Conservation (phyloP, 768 basidiomycete genomes). For the Cystofilobasidium bisporidii region DNA sequence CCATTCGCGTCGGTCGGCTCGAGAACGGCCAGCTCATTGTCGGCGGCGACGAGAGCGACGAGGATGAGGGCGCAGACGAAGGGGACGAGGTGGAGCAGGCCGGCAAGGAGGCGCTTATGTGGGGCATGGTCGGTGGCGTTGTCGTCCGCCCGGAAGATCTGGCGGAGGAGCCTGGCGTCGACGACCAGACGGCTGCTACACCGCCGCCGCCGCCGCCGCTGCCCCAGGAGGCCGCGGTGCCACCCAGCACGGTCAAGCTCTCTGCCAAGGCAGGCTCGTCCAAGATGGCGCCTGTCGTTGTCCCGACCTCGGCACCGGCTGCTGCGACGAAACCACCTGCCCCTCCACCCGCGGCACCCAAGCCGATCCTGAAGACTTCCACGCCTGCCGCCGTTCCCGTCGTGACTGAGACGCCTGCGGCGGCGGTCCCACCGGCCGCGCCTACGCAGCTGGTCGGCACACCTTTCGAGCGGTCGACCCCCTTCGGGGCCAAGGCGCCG, state of each 20-base stretch:
- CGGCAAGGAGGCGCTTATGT: constrained; percentile 28
- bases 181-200: background rate
- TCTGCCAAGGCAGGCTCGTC: too few species aligned
- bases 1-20: constrained; percentile 26
- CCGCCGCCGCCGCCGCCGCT: too few species aligned
- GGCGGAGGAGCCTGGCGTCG: constrained; percentile 3
- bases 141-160: constrained; percentile 24
- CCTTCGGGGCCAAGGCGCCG: background rate
- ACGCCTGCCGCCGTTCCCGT: too few species aligned
- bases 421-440: too few species aligned
- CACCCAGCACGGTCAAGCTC: too few species aligned
- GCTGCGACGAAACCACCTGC: too few species aligned
- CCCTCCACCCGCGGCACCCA: too few species aligned
- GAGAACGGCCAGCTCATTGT: constrained; percentile 27
- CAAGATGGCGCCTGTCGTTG: too few species aligned
- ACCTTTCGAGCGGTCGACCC: background rate
- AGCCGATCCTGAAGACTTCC: too few species aligned
- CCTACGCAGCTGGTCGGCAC: background rate
- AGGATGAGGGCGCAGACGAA: constrained; percentile 13
- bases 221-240: too few species aligned
- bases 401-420: too few species aligned
- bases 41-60: constrained; percentile 20
- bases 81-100: constrained; percentile 14
- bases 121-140: constrained; percentile 28
- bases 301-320: too few species aligned